Evolutionary conservation across 2,329 filamentous ascomycete genomes (phyloP).

Genomic region (Ceratocystiopsis minuta): DNA sequence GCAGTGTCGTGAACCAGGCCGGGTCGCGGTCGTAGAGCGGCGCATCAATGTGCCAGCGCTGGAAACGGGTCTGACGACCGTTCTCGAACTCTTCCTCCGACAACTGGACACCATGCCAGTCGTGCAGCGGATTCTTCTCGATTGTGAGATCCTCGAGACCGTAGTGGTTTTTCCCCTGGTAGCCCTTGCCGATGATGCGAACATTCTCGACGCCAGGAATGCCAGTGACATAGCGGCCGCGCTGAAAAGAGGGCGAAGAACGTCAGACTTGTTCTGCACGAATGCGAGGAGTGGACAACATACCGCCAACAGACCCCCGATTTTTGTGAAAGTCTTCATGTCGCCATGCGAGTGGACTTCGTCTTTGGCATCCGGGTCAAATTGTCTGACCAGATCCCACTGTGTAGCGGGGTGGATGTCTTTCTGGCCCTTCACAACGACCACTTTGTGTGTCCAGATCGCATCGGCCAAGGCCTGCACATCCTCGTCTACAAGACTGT

Average conservation of each 20-base stretch:
- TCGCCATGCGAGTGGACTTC: slow-evolving; percentile 24
- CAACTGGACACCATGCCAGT: slow-evolving; percentile 19
- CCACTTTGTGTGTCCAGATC: slow-evolving; percentile 25
- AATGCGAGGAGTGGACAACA: background rate
- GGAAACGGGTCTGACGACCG: slow-evolving; percentile 26
- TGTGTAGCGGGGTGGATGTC: slow-evolving; percentile 23
- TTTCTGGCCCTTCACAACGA: slow-evolving; percentile 25
- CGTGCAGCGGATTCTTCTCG: slow-evolving; percentile 15
- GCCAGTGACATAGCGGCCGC: slow-evolving; percentile 17
- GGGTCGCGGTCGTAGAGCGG: slow-evolving; percentile 21
- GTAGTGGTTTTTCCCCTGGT: slow-evolving; percentile 25
- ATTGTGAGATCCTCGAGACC: slow-evolving; percentile 21
- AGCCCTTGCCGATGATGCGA: slow-evolving; percentile 25
- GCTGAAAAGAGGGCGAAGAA: slow-evolving; percentile 4
- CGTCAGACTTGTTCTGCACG: too few species aligned
- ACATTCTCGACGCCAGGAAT: slow-evolving; percentile 25
- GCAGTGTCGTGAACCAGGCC: slow-evolving; percentile 16
- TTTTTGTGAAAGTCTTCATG: slow-evolving; percentile 21
- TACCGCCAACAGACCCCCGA: slow-evolving; percentile 19
- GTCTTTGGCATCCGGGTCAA: slow-evolving; percentile 23
- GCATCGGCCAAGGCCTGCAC: slow-evolving; percentile 19
- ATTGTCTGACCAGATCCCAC: slow-evolving; percentile 25
- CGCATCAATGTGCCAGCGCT: slow-evolving; percentile 31
- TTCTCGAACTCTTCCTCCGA: slow-evolving; percentile 17
- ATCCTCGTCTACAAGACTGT: slow-evolving; percentile 15